Evolutionary conservation across 2,329 filamentous ascomycete species (phyloP).

Genomic region (Madurella fahalii): DNA sequence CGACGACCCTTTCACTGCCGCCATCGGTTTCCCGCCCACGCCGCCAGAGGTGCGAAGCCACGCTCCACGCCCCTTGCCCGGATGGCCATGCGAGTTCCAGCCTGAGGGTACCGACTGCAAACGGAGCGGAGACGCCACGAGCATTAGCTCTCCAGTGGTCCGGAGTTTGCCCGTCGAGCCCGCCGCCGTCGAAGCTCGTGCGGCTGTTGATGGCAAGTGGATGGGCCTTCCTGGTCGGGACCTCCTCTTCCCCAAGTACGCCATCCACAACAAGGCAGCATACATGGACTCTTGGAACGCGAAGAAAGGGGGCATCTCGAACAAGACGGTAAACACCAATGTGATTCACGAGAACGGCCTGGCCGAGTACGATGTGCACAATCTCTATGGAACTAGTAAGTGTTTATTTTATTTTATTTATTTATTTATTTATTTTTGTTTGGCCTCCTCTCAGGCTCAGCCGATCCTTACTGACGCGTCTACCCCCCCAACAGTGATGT

Average conservation of each 20-base stretch:
- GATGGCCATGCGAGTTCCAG: conserved; percentile 66
- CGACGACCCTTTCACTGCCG: conserved; percentile 39
- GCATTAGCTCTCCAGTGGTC: conserved; percentile 14
- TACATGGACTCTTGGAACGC: conserved; percentile 39
- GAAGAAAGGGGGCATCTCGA: conserved; percentile 44
- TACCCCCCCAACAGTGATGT: conserved; percentile 53
- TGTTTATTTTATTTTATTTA: conserved; percentile 32
- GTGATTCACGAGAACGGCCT: conserved; percentile 64
- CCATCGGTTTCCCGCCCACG: conserved; percentile 51
- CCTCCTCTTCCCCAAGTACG: conserved; percentile 60
- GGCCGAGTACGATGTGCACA: conserved; percentile 71
- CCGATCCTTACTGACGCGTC: not conserved
- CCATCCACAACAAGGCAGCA: conserved; percentile 60
- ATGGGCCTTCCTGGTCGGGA: conserved; percentile 60
- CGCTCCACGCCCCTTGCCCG: conserved; percentile 60
- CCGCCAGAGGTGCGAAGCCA: conserved; percentile 58
- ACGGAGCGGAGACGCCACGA: conserved; percentile 21
- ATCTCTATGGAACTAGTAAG: conserved; percentile 70
- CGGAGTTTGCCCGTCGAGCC: conserved; percentile 5
- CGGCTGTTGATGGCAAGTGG: conserved; percentile 36
- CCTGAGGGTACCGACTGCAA: conserved; percentile 44
- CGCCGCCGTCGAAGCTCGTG: conserved; percentile 19
- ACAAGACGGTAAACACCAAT: conserved; percentile 63
- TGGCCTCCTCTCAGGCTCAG: not conserved
- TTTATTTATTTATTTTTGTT: no score